Base-by-base conservation (phyloP, 1,284 basidiomycete species). In the Agaricales sp. region DNA sequence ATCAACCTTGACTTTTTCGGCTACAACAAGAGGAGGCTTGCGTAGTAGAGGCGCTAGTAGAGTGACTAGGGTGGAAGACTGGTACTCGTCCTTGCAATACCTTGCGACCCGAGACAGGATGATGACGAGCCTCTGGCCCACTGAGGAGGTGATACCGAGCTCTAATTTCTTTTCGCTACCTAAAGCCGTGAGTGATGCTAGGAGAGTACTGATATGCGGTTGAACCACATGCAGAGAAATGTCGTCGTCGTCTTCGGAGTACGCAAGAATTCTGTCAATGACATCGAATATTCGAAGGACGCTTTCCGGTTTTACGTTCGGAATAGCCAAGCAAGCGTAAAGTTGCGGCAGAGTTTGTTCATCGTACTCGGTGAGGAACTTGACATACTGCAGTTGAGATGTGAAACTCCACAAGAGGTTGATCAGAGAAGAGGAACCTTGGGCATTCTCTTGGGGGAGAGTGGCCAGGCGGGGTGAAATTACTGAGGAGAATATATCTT, bases 351-450 rank as follows among this genome's bases (percentile, higher is more conserved):
- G 65, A 1, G 88, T 74, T 1, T 73, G 69, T 0, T 69, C 56
- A 59, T 98, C 88, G 59, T 82, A 87, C 16, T 77, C 67, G 43
- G 85, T 80, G 18, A 98, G 72, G 59, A 80, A 80, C 3, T 60
- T 60, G 8, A 79, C 73, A 51, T 83, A 78, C 8, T 82, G 74
- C 1, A 68, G 67, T 21, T 77, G 72, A 6, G 70, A 62, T 0
- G 89, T 80, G 85, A 95, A 96, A 2, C 78, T 71, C 52, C 83
- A 77, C 63, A 98, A 87, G 1, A 99, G 72, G 26, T 96, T 91
- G 38, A 99, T 71, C 22, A 97, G 71, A 0, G 92, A 85, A 0
- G 93, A 95, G 0, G 94, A 92, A 0, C 90, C 78, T 65, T 99
- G 95, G 0, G 88, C 91, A 59, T 94, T 97, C 65, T 99, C 95